Evolutionary conservation across 2,329 filamentous ascomycete species (phyloP).

Genomic region (Phialocephala sp.): DNA sequence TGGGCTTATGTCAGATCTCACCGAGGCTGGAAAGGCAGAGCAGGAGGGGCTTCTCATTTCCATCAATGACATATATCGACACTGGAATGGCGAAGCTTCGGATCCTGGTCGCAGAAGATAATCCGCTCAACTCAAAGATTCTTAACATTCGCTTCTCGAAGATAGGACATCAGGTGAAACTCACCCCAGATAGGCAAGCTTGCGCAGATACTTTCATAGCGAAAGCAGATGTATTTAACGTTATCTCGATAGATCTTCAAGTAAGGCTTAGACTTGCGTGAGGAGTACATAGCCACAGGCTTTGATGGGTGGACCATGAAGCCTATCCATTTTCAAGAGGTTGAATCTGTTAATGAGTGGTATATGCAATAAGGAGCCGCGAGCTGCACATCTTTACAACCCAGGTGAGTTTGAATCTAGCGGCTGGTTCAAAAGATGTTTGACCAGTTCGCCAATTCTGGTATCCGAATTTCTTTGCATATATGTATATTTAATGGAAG

Average conservation of each 20-base stretch:
- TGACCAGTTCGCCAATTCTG: too few species aligned
- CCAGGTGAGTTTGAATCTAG: neutral
- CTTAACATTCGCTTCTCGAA: slow-evolving; percentile 75
- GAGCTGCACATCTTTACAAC: neutral
- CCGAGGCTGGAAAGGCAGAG: neutral
- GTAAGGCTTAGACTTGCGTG: neutral
- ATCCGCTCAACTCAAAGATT: slow-evolving; percentile 80
- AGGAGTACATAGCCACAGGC: slow-evolving; percentile 9
- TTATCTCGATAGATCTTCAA: slow-evolving; percentile 18
- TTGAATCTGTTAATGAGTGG: slow-evolving; percentile 4
- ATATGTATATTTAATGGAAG: too few species aligned
- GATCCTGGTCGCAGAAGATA: slow-evolving; percentile 80
- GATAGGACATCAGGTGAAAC: slow-evolving; percentile 72
- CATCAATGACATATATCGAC: neutral
- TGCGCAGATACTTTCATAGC: slow-evolving; percentile 74
- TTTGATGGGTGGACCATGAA: slow-evolving; percentile 20
- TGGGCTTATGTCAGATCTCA: neutral
- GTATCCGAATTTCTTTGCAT: too few species aligned
- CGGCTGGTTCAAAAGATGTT: slow-evolving; percentile 1
- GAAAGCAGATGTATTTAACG: slow-evolving; percentile 42
- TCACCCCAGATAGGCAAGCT: slow-evolving; percentile 75
- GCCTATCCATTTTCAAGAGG: slow-evolving; percentile 14
- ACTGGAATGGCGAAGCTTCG: neutral
- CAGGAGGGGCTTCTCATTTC: neutral
- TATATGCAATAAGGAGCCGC: neutral